Percentiles rank a stretch among this genome's conserved stretches.
phyloP scores from a whole-genome alignment of 345 rosid genomes.

The Bretschneidera sinensis region DNA sequence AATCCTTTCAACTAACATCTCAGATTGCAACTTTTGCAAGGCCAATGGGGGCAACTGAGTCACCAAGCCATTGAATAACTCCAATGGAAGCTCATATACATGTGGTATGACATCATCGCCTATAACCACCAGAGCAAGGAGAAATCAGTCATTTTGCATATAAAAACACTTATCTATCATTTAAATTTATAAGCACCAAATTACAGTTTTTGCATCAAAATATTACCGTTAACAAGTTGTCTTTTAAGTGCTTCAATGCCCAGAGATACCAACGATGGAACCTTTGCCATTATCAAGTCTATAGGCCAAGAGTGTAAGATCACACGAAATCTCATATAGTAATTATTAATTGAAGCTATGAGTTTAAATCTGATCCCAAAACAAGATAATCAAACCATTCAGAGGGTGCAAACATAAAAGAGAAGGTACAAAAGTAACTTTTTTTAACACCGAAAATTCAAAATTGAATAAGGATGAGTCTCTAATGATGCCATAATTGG shows the following conservation, averaged over 20 bases:
- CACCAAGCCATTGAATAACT: conserved; percentile 46
- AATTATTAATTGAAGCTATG: no score
- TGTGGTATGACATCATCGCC: conserved; percentile 41
- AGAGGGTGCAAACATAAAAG: not conserved
- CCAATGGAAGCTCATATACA: conserved; percentile 58
- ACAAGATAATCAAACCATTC: no score
- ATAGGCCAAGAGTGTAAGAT: not conserved
- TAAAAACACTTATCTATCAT: not conserved
- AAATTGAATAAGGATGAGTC: not conserved
- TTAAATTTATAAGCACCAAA: not conserved
- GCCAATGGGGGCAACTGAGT: conserved; percentile 58
- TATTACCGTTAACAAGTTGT: conserved; percentile 49
- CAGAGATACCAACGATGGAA: conserved; percentile 54
- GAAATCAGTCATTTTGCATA: not conserved
- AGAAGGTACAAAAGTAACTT: not conserved
- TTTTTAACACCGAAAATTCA: no score
- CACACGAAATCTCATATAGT: no score
- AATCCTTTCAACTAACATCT: conserved; percentile 38
- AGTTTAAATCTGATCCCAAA: no score
- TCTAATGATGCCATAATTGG: not conserved
- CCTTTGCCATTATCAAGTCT: conserved; percentile 32
- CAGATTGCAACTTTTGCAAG: conserved; percentile 51
- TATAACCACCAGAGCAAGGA: conserved; percentile 14
- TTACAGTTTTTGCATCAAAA: not conserved
- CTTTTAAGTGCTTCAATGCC: conserved; percentile 35